Conservation (phyloP, 1,284 basidiomycete species). For the Boletellus dicymbophilus region DNA sequence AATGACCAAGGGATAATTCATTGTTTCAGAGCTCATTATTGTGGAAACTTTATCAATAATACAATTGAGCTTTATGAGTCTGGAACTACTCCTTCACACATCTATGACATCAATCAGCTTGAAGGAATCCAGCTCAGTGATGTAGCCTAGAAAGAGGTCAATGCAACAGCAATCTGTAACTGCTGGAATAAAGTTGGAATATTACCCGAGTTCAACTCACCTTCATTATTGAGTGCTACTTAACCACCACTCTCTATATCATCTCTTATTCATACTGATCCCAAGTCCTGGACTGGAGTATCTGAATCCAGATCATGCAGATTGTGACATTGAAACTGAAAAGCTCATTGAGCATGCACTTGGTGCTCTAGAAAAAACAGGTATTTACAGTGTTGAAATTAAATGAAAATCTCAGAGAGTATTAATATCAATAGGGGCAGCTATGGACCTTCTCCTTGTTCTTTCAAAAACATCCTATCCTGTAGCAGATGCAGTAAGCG, state of each 20-base stretch:
- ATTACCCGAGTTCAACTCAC: no score
- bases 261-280: no score
- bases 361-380: no score
- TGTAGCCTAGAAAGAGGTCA: neutral
- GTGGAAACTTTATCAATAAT: neutral
- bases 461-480: constrained; percentile 61
- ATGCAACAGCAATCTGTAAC: neutral
- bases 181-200: constrained; percentile 12
- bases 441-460: constrained; percentile 58
- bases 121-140: neutral
- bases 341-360: no score
- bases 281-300: no score
- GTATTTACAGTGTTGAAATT: no score
- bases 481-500: constrained; percentile 29
- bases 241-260: no score
- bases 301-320: no score
- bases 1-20: constrained; percentile 1
- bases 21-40: neutral
- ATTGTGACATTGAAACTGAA: no score
- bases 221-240: no score
- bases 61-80: neutral
- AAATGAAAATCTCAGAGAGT: no score
- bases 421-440: constrained; percentile 15
- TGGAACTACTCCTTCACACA: neutral
- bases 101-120: neutral